These are phyloP conservation scores for Cryptococcus floricola DNA, from an alignment of 1,284 basidiomycete genomes.

Conservation along the genomic window DNA sequence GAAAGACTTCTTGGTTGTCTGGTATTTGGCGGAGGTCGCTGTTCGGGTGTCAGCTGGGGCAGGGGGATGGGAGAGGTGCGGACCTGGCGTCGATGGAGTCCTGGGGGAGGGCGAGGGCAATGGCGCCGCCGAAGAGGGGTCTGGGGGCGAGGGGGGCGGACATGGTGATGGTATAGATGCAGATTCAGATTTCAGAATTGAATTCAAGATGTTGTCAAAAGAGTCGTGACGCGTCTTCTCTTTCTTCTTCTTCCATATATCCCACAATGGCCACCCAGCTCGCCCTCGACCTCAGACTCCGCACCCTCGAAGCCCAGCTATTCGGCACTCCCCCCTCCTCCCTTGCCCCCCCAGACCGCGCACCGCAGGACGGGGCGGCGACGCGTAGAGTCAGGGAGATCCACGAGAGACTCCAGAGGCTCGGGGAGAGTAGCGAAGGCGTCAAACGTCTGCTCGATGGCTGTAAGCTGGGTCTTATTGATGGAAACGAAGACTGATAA, in stretches of 20 bases:
- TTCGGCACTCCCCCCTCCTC: constrained; percentile 21
- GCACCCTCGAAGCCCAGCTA: constrained; percentile 37
- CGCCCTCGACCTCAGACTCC: constrained; percentile 37
- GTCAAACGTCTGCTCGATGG: constrained; percentile 33
- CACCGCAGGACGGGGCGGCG: neutral
- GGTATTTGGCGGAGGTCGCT: constrained; percentile 89
- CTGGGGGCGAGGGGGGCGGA: constrained; percentile 6
- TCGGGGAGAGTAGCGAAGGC: constrained; percentile 23
- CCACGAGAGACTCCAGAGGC: constrained; percentile 22
- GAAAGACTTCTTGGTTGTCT: constrained; percentile 93
- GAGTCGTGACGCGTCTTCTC: neutral
- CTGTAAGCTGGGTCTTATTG: constrained; percentile 23
- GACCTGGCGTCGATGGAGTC: constrained; percentile 81
- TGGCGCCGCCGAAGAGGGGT: constrained; percentile 65
- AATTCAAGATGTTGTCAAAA: too few species aligned
- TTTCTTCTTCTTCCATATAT: neutral
- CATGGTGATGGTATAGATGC: neutral
- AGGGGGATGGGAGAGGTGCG: constrained; percentile 37
- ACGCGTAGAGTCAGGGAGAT: constrained; percentile 20
- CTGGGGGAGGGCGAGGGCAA: constrained; percentile 60
- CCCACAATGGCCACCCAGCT: constrained; percentile 7
- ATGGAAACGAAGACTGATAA: neutral
- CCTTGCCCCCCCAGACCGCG: neutral
- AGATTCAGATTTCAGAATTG: too few species aligned
- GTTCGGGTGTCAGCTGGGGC: constrained; percentile 5